Evolutionary conservation across 1,284 basidiomycete species (phyloP), one percentile per base, ranked within the genome.

Genomic region (Austropuccinia psidii): DNA sequence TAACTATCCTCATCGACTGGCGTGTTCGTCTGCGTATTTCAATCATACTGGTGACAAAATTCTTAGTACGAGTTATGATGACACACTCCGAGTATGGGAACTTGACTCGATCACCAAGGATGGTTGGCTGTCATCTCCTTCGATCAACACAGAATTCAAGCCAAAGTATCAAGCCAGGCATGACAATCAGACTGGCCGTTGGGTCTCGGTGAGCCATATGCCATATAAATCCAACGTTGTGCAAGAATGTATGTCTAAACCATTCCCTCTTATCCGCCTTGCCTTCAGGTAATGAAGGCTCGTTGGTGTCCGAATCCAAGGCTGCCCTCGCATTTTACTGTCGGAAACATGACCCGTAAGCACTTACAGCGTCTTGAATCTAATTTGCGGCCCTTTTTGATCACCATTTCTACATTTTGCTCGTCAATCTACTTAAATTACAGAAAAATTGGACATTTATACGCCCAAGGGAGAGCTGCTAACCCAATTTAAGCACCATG

Each of bases 321-420:
- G 13, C 49, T 61, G 21, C 55, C 68, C n/a, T 41, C 41, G 17
- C 68, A 70, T 60, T 70, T 70, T 29, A 70, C 68, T 4, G 41
- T 70, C 9, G 68, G 68, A 2, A 70, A 70, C 55, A 70, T 70
- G 68, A 45, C 29, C 35, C 68, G 68, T 70, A 41, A 70, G 68
- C 39, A 39, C 41, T 45, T 45, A n/a, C 11, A n/a, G 41, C 27
- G 57, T 60, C 24, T 13, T 33, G 1, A 33, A 15, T 60, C 29
- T 33, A 19, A 1, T 60, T 11, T 9, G 17, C 17, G 33, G 13
- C 35, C 27, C 15, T 29, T 17, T 43, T 27, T 43, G 15, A 37
- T 29, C 43, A n/a, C n/a, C n/a, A n/a, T 17, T 21, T 47, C 8
- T 37, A 39, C n/a, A 31, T 27, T 50, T n/a, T 27, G n/a, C 33